These are phyloP conservation scores for Phytophthora gonapodyides DNA, from an alignment of 352 stramenopile species.

Conservation along the genomic window DNA sequence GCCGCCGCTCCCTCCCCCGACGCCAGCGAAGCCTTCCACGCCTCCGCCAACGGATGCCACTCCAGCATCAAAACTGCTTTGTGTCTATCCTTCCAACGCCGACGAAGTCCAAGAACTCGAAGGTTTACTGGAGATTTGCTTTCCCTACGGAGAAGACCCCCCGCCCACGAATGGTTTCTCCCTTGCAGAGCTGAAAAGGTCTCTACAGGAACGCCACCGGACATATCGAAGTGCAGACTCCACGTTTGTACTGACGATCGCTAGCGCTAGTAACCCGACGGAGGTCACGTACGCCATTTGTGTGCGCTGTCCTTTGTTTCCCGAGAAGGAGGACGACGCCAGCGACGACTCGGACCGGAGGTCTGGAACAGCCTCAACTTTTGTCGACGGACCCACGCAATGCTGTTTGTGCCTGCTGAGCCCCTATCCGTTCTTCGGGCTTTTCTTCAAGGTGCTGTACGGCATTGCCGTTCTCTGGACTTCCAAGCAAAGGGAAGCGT, in stretches of 20 bases:
- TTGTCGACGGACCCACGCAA: conserved; percentile 37
- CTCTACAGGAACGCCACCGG: conserved; percentile 69
- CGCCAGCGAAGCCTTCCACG: conserved; percentile 11
- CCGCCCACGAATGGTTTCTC: conserved; percentile 58
- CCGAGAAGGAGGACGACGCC: conserved; percentile 41
- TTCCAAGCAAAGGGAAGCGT: conserved; percentile 44
- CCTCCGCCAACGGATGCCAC: conserved; percentile 1
- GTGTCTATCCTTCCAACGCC: conserved; percentile 47
- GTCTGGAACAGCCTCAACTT: neutral
- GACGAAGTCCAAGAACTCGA: conserved; percentile 61
- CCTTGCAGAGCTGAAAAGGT: conserved; percentile 51
- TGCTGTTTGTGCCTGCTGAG: conserved; percentile 82
- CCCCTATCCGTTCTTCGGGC: conserved; percentile 80
- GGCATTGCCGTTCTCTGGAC: conserved; percentile 78
- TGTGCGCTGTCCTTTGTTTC: conserved; percentile 63
- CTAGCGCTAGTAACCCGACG: conserved; percentile 49
- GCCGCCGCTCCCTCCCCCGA: conserved; percentile 19
- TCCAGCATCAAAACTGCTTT: conserved; percentile 55
- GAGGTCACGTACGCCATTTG: conserved; percentile 77
- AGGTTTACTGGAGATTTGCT: conserved; percentile 75
- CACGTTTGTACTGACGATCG: conserved; percentile 77
- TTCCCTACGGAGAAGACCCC: conserved; percentile 63
- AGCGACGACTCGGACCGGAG: conserved; percentile 5
- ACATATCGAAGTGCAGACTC: conserved; percentile 66
- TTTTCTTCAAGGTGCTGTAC: conserved; percentile 86